Base-by-base conservation (phyloP, 2,329 filamentous ascomycete species). In the Lasiodiplodia hormozganensis region DNA sequence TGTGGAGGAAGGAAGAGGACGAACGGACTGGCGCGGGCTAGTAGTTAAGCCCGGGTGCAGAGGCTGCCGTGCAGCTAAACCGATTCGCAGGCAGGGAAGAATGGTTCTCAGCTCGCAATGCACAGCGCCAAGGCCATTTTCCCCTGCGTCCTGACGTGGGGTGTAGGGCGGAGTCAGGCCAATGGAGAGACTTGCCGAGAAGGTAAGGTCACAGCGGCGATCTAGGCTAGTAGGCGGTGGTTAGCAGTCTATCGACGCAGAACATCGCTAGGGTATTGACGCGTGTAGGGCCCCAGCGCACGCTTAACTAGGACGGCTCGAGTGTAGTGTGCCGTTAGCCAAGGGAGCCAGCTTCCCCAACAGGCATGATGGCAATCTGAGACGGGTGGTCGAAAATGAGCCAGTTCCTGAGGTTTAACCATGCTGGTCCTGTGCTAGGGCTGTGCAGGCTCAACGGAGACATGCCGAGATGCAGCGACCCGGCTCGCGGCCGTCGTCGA, bases 291-390 rank as follows among this genome's bases (percentile, higher is more conserved):
- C 40, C 40, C 58, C 38, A 25, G 38, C 40, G 18, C 12, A 18
- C 25, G 38, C 16, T 16, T 28, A 28, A 31, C 60, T 64, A 64
- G 31, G 31, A 52, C 28, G 10, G 16, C n/a, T 53, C 36, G 60
- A 52, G 60, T 28, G 60, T 64, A 49, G 60, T 34, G 60, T 21
- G 47, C 60, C 60, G 60, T 38, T 64, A 64, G 60, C 60, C n/a
- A 47, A 40, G 6, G 47, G 47, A 34, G 25, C 40, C n/a, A 12
- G 21, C 23, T 38, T 23, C 47, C 60, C 7, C 5, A 64, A 38
- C 8, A n/a, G 60, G 60, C 18, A 23, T 64, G 47, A 64, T n/a
- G 60, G 43, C 43, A 25, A 31, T 12, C 60, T 36, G 47, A 21
- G 21, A 23, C 60, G 34, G 25, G 23, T 7, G 21, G 43, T 62